These are phyloP conservation scores for Globisporangium radiosum DNA, from an alignment of 352 stramenopile species.

Conservation along the genomic window DNA sequence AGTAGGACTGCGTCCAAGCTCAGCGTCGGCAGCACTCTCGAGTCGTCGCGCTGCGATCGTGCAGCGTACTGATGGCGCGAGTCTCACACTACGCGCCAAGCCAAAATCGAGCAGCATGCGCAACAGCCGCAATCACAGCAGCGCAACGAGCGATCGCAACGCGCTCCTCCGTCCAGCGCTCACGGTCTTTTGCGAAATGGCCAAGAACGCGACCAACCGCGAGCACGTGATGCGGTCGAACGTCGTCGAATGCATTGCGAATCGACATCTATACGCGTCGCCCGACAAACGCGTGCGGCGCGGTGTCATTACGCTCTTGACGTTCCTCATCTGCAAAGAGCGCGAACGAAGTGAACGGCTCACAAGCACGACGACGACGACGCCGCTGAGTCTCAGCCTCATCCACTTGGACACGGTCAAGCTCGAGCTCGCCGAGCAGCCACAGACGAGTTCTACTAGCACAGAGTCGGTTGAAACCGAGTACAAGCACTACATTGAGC, in stretches of 20 bases:
- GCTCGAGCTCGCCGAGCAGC: slow-evolving; percentile 8
- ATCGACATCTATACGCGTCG: slow-evolving; percentile 43
- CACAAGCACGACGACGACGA: background rate
- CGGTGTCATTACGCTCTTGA: slow-evolving; percentile 49
- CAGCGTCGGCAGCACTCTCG: background rate
- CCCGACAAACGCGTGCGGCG: slow-evolving; percentile 56
- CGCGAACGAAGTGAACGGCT: slow-evolving; percentile 19
- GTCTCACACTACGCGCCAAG: background rate
- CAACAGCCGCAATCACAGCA: background rate
- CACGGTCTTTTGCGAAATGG: slow-evolving; percentile 54
- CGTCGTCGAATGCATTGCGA: slow-evolving; percentile 49
- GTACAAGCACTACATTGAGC: slow-evolving; percentile 68
- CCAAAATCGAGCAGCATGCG: background rate
- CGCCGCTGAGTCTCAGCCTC: background rate
- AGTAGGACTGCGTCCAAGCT: slow-evolving; percentile 1
- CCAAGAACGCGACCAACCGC: slow-evolving; percentile 44
- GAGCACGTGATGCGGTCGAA: slow-evolving; percentile 60
- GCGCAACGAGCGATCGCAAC: slow-evolving; percentile 13
- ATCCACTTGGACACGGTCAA: slow-evolving; percentile 13
- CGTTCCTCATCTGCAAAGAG: slow-evolving; percentile 52
- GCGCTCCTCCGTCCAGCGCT: slow-evolving; percentile 35
- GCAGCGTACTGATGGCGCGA: slow-evolving; percentile 2
- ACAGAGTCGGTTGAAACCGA: slow-evolving; percentile 21
- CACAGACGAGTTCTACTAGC: background rate
- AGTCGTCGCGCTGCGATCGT: slow-evolving; percentile 5